A percentile compares a stretch with the other conserved stretches of the same genome.
phyloP scores from a whole-genome alignment of 2,329 filamentous ascomycete genomes.

The Madurella fahalii region DNA sequence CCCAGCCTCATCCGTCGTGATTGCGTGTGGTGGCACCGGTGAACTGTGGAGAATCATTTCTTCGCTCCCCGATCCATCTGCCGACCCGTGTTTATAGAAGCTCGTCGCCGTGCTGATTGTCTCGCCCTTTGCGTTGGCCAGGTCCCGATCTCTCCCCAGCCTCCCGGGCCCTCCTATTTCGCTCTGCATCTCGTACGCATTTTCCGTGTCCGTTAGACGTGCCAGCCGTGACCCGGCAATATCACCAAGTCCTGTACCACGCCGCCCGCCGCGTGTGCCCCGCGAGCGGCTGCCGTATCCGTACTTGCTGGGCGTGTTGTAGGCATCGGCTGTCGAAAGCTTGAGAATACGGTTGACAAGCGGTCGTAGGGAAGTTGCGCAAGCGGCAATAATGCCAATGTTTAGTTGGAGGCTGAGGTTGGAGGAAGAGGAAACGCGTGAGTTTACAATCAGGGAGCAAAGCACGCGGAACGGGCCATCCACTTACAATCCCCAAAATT shows the following conservation, averaged over 20 bases:
- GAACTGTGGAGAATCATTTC: constrained; percentile 11
- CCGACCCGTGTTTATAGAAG: constrained; percentile 11
- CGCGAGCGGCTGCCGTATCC: constrained; percentile 2
- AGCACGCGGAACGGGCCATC: no score
- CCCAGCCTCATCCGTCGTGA: not conserved
- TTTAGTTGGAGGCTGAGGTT: constrained; percentile 17
- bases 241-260: not conserved
- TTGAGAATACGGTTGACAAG: constrained; percentile 12
- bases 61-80: constrained; percentile 6
- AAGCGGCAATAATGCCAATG: constrained; percentile 19
- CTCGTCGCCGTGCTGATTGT: constrained; percentile 7
- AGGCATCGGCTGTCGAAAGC: constrained; percentile 4
- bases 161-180: not conserved
- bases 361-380: constrained; percentile 17
- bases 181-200: not conserved
- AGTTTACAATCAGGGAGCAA: no score
- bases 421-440: not conserved
- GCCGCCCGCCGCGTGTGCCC: not conserved
- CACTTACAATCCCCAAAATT: constrained; percentile 34
- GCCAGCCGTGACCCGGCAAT: not conserved
- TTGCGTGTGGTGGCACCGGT: not conserved
- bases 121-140: not conserved
- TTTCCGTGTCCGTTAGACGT: not conserved
- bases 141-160: not conserved
- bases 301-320: constrained; percentile 3